Evolutionary conservation across 345 rosid species (phyloP).

Genomic region (Cardiospermum halicacabum): DNA sequence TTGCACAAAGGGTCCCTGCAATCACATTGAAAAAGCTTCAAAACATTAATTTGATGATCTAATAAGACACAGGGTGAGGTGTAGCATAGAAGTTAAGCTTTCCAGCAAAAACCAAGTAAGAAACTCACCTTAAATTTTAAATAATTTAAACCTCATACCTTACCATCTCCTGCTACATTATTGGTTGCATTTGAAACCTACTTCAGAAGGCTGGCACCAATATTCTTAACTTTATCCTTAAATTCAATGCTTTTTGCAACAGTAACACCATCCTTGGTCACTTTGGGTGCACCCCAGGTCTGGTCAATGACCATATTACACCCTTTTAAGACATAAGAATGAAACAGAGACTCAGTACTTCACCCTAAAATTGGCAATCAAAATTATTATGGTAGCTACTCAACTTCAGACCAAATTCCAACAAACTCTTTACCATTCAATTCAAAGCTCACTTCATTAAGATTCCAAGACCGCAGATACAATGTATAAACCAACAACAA

Average conservation of each 20-base stretch:
- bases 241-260: constrained; percentile 56
- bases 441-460: background rate
- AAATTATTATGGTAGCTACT: background rate
- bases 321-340: constrained; percentile 25
- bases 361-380: background rate
- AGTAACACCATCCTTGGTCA: constrained; percentile 55
- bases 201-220: constrained; percentile 53
- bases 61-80: background rate
- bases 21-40: constrained; percentile 11
- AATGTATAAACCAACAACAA: background rate
- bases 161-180: constrained; percentile 53
- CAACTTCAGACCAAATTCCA: background rate
- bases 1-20: constrained; percentile 48
- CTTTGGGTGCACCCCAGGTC: constrained; percentile 53
- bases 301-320: constrained; percentile 49
- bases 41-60: background rate
- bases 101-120: background rate
- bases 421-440: no score
- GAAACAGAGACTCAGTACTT: background rate
- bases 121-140: background rate
- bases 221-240: constrained; percentile 41
- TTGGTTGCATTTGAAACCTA: constrained; percentile 57
- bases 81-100: background rate
- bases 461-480: background rate
- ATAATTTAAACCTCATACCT: background rate